Evolutionary conservation across 306 rosid genomes (phyloP).

Genomic region (Medicago lupulina): DNA sequence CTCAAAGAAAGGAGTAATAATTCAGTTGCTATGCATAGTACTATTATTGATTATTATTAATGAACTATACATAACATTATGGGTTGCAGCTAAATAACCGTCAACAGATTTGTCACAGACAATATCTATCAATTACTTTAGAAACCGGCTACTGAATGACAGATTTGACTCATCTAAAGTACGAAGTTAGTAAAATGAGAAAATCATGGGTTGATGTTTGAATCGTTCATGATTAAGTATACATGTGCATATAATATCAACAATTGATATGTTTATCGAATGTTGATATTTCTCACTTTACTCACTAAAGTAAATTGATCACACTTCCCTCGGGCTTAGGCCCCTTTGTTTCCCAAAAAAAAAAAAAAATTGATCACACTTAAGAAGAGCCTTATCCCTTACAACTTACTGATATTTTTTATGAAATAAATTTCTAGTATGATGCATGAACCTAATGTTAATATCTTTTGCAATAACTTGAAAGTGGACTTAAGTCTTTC

Average conservation of each 20-base stretch:
- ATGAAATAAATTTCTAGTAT: neutral
- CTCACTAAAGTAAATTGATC: neutral
- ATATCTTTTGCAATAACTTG: neutral
- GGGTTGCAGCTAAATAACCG: neutral
- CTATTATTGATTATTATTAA: neutral
- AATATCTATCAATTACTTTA: conserved; percentile 17
- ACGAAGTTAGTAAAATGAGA: neutral
- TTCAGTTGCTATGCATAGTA: conserved; percentile 48
- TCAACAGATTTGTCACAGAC: neutral
- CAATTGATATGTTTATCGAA: neutral
- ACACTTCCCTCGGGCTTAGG: too few species aligned
- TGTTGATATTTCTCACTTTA: neutral
- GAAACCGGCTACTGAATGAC: neutral
- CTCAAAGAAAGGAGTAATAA: conserved; percentile 53
- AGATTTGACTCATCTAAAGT: neutral
- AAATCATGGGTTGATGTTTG: too few species aligned
- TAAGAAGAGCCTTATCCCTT: neutral
- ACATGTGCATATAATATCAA: neutral
- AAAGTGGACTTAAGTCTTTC: neutral
- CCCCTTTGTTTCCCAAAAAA: too few species aligned
- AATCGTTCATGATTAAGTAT: too few species aligned
- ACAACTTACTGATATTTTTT: neutral
- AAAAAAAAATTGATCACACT: too few species aligned
- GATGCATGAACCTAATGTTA: neutral
- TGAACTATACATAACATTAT: conserved; percentile 1